Evolutionary conservation across 495 filamentous ascomycete species (phyloP), one percentile per base, ranked within the genome.

Genomic region (Penicillium steckii): DNA sequence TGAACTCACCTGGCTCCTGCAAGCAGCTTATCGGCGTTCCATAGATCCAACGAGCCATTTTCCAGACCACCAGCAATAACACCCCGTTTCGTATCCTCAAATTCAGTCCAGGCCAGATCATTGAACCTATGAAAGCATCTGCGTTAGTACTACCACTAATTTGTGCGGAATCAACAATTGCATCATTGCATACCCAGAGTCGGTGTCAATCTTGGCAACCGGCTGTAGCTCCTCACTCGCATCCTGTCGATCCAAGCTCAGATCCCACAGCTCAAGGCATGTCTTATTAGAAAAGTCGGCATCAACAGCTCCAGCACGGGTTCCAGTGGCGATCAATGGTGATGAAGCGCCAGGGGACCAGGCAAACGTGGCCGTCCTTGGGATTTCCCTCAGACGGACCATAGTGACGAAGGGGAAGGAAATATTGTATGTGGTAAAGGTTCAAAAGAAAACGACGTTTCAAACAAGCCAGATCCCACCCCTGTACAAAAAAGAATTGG

Each of bases 271-370:
- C 77, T 99, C 94, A 33, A 99, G 79, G 72, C 91, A 90, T 49
- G 91, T 96, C 68, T 97, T 91, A 71, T 94, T 91, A 4, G 94
- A 97, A 76, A 99, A 97, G 68, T 97, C 92, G 60, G 89, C 91
- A 72, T 94, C 90, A 15, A 97, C 91, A 55, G 94, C 94, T 46
- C 94, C 94, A 48, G 93, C 91, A 62, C 89, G 83, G 21, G 94
- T 97, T 61, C 94, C 94, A n/a, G 94, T 97, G 35, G 91, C 93
- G 48, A 99, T 77, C 59, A 95, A 80, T 57, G 91, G 90, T 50
- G 80, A 77, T 27, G 79, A 75, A 37, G 88, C 70, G 48, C 86
- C 85, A 12, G 91, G 87, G 53, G 91, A 94, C 93, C 94, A 99
- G 53, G 95, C 90, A 65, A 99, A 97, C 62, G 92, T 89, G 70